These are phyloP conservation scores for Clavispora vitiphila DNA, from an alignment of 805 yeast species.

Conservation along the genomic window DNA sequence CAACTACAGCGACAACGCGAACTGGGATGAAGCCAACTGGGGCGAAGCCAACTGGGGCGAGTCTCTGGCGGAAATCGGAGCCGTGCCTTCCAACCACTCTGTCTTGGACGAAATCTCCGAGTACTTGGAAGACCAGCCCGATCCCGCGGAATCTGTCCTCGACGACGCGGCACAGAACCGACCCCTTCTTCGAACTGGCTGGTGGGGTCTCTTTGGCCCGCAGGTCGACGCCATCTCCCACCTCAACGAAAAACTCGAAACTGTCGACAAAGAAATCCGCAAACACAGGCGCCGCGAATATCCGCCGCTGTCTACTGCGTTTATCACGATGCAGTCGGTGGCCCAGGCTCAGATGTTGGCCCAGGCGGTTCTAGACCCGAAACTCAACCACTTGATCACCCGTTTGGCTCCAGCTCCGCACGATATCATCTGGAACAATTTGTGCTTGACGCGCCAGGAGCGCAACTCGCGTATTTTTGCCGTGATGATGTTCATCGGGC, in stretches of 20 bases:
- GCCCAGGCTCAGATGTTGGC: conserved; percentile 97
- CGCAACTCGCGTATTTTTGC: conserved; percentile 58
- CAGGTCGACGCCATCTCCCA: conserved; percentile 78
- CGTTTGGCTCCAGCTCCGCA: conserved; percentile 92
- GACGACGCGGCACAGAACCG: conserved; percentile 35
- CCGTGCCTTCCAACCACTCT: background rate
- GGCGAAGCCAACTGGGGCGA: background rate
- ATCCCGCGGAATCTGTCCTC: conserved; percentile 9
- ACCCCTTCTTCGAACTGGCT: conserved; percentile 60
- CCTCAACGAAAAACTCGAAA: conserved; percentile 62
- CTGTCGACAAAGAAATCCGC: conserved; percentile 64
- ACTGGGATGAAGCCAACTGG: background rate
- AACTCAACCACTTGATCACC: conserved; percentile 77
- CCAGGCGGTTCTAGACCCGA: conserved; percentile 89
- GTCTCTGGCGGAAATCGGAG: too few relatives aligned
- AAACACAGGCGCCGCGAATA: conserved; percentile 64
- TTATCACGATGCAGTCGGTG: conserved; percentile 90
- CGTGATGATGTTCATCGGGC: conserved; percentile 62
- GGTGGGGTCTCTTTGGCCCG: conserved; percentile 59
- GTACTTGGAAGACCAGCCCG: conserved; percentile 14
- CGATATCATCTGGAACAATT: conserved; percentile 89
- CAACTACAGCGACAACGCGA: too few relatives aligned
- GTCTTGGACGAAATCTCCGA: conserved; percentile 26
- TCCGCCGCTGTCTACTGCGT: conserved; percentile 85
- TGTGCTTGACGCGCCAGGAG: conserved; percentile 73